Evolutionary conservation across 192 early-diverging fungal genomes (phyloP), one percentile per base, ranked within the genome.

Genomic region (Coemansia sp.): DNA sequence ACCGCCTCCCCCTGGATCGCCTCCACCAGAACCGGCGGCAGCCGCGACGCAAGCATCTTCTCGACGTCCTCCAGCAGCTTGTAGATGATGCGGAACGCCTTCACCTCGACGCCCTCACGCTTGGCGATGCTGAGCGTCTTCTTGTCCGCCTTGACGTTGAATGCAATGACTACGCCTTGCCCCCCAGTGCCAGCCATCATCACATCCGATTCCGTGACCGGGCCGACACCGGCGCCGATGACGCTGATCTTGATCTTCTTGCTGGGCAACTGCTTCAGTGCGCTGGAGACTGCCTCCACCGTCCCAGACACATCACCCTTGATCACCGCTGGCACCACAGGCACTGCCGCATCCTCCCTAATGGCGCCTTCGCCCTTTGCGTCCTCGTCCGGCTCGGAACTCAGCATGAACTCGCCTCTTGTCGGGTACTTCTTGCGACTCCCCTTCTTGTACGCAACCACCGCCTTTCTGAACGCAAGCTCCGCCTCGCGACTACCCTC

Each of bases 1-100:
- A 88, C 89, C 10, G 97, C 97, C 68, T 99, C 95, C 33, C 95
- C 95, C 34, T 85, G 83, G n/a, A 94, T 87, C 57, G 92, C 90
- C 18, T 87, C 89, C 51, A 90, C 79, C 30, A 89, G 73, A 38
- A 93, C 86, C 12, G 94, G 93, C 60, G 94, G 92, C 34, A 99
- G 83, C 33, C 91, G 82, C 26, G 88, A 87, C 9, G 85, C 76
- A 75, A 99, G 76, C 49, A 86, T 68, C 46, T 89, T 84, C 79
- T 97, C 95, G 39, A 97, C 81, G 59, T 93, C 89, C 66, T 99
- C 97, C 46, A 99, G 66, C n/a, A 99, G 83, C 64, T 91, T 89
- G 84, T 99, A 99, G 61, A 99, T 97, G 62, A 99, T 86, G 14
- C 90, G 88, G 72, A 91, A 91, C 21, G 85, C 71, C 63, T 88